phyloP scores from a whole-genome alignment of 164 flowering plant genomes.

The Santalum album region DNA sequence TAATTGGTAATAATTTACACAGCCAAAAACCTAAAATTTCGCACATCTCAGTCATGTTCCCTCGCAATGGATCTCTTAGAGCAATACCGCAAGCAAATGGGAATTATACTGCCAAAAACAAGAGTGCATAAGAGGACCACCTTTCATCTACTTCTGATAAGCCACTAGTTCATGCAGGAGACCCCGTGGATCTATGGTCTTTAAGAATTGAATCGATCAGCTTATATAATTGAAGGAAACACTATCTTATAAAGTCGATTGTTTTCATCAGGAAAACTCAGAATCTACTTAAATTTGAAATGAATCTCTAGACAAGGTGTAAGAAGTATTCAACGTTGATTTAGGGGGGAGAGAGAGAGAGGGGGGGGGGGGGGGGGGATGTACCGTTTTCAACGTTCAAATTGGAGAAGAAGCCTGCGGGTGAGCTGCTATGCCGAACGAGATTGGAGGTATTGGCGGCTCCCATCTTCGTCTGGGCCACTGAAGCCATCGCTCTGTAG shows the following conservation, averaged over 20 bases:
- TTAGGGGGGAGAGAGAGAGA: too few species aligned
- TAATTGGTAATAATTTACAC: background rate
- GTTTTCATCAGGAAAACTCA: background rate
- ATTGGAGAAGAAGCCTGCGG: slow-evolving; percentile 68
- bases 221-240: too few species aligned
- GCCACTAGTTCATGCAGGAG: background rate
- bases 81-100: background rate
- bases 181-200: too few species aligned
- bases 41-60: background rate
- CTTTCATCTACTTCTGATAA: background rate
- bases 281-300: too few species aligned
- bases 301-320: too few species aligned
- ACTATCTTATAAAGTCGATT: too few species aligned
- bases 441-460: slow-evolving; percentile 38
- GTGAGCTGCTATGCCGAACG: slow-evolving; percentile 79
- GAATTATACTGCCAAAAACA: too few species aligned
- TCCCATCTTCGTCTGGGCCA: slow-evolving; percentile 27
- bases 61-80: background rate
- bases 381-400: slow-evolving; percentile 53
- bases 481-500: slow-evolving; percentile 19
- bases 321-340: too few species aligned
- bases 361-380: background rate
- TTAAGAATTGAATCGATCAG: too few species aligned
- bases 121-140: background rate
- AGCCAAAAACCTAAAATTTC: background rate